Percentiles rank a stretch among this genome's conserved stretches.
Conservation (phyloP, 306 rosid genomes). For the Coriaria nepalensis region DNA sequence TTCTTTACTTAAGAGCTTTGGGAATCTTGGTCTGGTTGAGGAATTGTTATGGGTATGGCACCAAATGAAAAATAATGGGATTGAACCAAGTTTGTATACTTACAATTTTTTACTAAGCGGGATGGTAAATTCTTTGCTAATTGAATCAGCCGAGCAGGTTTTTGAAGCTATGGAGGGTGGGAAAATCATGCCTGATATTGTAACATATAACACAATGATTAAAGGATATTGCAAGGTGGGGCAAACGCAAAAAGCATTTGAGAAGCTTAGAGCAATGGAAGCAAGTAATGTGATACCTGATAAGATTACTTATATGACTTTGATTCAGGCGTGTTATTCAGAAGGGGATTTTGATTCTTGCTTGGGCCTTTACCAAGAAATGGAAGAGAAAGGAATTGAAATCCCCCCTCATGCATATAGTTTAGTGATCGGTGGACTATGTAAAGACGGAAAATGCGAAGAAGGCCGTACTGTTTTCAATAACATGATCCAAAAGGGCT, state of each 20-base stretch:
- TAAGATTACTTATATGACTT: slow-evolving; percentile 59
- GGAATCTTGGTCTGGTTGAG: slow-evolving; percentile 50
- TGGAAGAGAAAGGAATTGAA: slow-evolving; percentile 53
- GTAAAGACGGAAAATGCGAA: slow-evolving; percentile 48
- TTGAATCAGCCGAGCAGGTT: slow-evolving; percentile 63
- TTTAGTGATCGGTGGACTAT: slow-evolving; percentile 58
- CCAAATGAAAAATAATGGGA: slow-evolving; percentile 51
- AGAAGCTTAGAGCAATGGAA: slow-evolving; percentile 47
- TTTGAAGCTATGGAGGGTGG: slow-evolving; percentile 53
- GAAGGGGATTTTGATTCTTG: slow-evolving; percentile 51
- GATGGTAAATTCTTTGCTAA: slow-evolving; percentile 42
- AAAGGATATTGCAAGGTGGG: slow-evolving; percentile 75
- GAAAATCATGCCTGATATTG: slow-evolving; percentile 43
- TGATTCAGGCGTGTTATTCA: slow-evolving; percentile 58
- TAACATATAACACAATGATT: slow-evolving; percentile 57
- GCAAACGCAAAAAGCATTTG: slow-evolving; percentile 37
- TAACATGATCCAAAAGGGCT: slow-evolving; percentile 45
- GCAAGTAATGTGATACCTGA: slow-evolving; percentile 41
- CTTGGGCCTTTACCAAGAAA: slow-evolving; percentile 70
- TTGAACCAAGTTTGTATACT: slow-evolving; percentile 40
- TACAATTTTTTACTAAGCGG: slow-evolving; percentile 63
- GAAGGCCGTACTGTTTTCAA: slow-evolving; percentile 55
- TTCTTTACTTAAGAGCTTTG: slow-evolving; percentile 45
- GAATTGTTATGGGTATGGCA: slow-evolving; percentile 79
- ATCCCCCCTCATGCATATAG: slow-evolving; percentile 50